phyloP scores from a whole-genome alignment of 176 grass and related monocot genomes.

The bread wheat (Triticum aestivum) region DNA sequence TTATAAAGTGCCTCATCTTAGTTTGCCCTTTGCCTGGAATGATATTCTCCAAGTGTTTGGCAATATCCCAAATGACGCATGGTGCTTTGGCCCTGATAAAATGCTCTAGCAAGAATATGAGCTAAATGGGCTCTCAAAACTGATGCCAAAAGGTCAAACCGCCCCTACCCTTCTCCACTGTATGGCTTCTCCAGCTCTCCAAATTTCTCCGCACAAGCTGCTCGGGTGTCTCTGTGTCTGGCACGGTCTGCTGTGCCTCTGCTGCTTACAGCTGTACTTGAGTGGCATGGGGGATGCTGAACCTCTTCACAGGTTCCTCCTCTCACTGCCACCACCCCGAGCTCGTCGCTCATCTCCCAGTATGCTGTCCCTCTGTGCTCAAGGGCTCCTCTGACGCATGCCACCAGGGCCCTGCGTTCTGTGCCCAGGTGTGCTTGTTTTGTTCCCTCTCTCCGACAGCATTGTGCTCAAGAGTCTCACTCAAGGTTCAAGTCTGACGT shows the following conservation, averaged over 20 bases:
- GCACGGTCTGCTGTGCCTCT: neutral
- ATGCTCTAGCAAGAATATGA: neutral
- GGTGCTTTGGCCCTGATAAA: neutral
- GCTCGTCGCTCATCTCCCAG: neutral
- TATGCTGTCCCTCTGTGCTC: neutral
- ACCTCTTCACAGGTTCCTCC: neutral
- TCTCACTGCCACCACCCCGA: neutral
- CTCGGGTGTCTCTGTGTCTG: neutral
- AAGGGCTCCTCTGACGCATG: neutral
- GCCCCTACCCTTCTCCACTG: neutral
- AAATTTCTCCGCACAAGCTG: neutral
- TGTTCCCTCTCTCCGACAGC: neutral
- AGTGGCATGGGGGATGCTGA: neutral
- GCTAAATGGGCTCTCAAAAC: conserved; percentile 12
- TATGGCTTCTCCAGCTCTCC: conserved; percentile 8
- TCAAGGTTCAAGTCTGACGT: neutral
- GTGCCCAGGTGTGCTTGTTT: neutral
- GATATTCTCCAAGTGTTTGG: neutral
- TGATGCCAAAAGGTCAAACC: neutral
- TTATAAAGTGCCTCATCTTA: neutral
- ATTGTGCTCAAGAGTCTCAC: conserved; percentile 6
- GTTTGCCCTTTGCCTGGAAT: neutral
- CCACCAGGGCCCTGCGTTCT: neutral
- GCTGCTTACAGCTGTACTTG: neutral
- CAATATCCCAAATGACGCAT: neutral